These are phyloP conservation scores for Calcarisporium arbuscula DNA, from an alignment of 2,329 filamentous ascomycete species.

Conservation along the genomic window DNA sequence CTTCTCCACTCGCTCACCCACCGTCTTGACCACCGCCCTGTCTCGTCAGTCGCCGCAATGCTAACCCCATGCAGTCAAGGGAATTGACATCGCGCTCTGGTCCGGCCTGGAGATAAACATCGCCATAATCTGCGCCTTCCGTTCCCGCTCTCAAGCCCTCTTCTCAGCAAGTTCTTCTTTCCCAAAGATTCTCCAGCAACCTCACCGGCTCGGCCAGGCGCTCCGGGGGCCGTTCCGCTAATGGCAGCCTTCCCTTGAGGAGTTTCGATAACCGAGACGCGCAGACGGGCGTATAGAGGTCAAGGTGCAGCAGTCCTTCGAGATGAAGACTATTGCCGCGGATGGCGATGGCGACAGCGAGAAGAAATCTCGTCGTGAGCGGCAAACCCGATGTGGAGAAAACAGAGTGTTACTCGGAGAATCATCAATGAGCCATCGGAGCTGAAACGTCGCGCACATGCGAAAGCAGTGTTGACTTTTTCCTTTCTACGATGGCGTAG, in stretches of 20 bases:
- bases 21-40: too few relatives aligned
- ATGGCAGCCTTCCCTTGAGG: constrained; percentile 4
- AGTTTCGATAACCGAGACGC: constrained; percentile 3
- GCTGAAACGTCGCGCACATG: too few relatives aligned
- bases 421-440: too few relatives aligned
- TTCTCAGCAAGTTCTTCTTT: constrained; percentile 19
- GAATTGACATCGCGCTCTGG: constrained; percentile 20
- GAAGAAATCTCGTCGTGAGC: constrained; percentile 5
- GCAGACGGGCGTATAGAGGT: constrained; percentile 5
- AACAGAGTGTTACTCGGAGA: background rate
- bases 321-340: constrained; percentile 10
- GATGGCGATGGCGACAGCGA: constrained; percentile 9
- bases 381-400: background rate
- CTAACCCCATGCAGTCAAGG: constrained; percentile 7
- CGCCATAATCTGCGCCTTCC: constrained; percentile 26
- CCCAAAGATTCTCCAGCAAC: constrained; percentile 11
- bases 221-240: constrained; percentile 2
- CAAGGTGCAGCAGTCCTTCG: constrained; percentile 12
- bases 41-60: too few relatives aligned
- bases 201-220: constrained; percentile 6
- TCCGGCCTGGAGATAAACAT: constrained; percentile 26
- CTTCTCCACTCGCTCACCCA: background rate
- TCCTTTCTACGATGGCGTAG: too few relatives aligned
- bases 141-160: constrained; percentile 26
- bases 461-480: too few relatives aligned